Conservation (phyloP, 768 basidiomycete genomes). For the Lentinula guzmanii region DNA sequence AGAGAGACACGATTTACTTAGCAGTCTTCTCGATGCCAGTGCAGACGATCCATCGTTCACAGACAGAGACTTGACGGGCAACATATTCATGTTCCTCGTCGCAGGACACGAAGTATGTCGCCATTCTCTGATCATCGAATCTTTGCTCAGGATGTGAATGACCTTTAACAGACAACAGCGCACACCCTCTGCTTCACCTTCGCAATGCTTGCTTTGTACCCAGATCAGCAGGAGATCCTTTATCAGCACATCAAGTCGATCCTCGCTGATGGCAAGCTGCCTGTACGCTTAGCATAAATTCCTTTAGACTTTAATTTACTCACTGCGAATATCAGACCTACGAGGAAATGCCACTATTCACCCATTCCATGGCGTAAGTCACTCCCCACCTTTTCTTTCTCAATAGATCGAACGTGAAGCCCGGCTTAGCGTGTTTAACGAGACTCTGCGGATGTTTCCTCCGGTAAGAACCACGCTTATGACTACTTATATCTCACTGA, state of each 20-base stretch:
- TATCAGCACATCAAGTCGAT: conserved; percentile 27
- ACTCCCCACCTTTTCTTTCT: not conserved
- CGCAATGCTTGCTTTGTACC: conserved; percentile 33
- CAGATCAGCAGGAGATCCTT: conserved; percentile 28
- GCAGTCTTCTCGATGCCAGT: conserved; percentile 44
- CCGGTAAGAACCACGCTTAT: conserved; percentile 25
- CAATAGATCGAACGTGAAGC: too few species aligned
- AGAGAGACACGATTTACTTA: conserved; percentile 46
- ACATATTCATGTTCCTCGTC: conserved; percentile 46
- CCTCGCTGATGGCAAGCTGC: conserved; percentile 24
- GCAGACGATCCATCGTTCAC: conserved; percentile 18
- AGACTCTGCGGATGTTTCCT: conserved; percentile 42
- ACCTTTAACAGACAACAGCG: conserved; percentile 23
- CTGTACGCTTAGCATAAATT: conserved; percentile 16
- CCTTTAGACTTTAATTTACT: not conserved
- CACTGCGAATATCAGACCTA: conserved; percentile 22
- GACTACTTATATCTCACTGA: not conserved
- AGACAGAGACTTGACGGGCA: conserved; percentile 20
- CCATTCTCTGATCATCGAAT: not conserved
- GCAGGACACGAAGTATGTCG: conserved; percentile 53
- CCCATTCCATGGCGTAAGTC: conserved; percentile 32
- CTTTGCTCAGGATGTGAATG: not conserved
- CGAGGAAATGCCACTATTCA: conserved; percentile 32
- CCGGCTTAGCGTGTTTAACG: conserved; percentile 36
- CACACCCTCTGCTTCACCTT: conserved; percentile 32